phyloP scores from a whole-genome alignment of 2,329 filamentous ascomycete genomes.

The Aureobasidium sp. region DNA sequence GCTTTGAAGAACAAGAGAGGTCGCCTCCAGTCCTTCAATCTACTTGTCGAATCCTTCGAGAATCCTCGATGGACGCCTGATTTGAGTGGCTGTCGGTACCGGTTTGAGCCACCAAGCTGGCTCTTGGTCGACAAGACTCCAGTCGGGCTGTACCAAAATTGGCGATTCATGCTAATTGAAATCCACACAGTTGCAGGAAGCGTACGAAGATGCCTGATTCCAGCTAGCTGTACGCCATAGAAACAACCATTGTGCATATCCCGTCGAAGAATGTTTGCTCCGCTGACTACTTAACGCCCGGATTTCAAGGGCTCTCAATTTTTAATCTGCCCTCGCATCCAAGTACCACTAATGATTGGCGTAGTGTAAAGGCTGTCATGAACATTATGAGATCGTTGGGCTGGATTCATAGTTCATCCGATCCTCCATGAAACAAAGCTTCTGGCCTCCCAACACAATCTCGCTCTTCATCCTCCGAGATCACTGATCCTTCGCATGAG shows the following conservation, averaged over 20 bases:
- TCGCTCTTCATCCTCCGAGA: neutral
- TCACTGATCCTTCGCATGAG: neutral
- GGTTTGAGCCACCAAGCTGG: neutral
- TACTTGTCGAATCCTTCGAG: neutral
- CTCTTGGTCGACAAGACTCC: neutral
- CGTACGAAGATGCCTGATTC: neutral
- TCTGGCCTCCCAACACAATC: neutral
- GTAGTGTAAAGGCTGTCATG: no score
- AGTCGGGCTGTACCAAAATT: neutral
- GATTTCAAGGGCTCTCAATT: no score
- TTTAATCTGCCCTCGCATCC: no score
- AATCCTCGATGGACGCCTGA: neutral
- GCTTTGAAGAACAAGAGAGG: no score
- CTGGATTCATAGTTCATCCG: neutral
- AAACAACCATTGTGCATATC: no score
- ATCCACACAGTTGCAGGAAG: neutral
- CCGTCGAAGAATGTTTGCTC: no score
- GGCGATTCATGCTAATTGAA: neutral
- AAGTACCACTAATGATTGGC: no score
- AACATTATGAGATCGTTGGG: no score
- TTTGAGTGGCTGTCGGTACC: neutral
- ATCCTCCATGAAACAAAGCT: no score
- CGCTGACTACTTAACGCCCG: no score
- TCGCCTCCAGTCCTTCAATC: no score
- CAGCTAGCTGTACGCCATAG: no score